Percentiles rank a stretch among this genome's conserved stretches.
These are phyloP conservation scores for Pichia eremophila DNA, from an alignment of 805 yeast species.

Conservation along the genomic window DNA sequence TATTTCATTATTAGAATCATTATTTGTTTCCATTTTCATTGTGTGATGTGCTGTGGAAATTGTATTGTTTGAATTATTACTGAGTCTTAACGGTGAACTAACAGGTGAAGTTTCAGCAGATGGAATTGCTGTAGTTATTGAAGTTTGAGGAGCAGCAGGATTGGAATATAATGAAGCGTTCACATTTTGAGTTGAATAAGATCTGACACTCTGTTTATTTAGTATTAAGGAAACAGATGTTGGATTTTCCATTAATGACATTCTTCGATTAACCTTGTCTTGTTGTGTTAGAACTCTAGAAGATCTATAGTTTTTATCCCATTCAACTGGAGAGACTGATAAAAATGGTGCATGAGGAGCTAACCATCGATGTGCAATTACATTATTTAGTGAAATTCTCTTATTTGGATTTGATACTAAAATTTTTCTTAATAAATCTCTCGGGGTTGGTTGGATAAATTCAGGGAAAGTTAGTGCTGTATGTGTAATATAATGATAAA, in stretches of 20 bases:
- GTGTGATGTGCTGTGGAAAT: background rate
- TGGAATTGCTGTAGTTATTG: constrained; percentile 29
- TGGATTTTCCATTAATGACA: constrained; percentile 36
- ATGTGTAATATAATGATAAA: constrained; percentile 84
- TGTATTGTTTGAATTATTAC: background rate
- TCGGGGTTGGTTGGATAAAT: constrained; percentile 78
- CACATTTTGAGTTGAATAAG: constrained; percentile 32
- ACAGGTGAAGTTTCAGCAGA: constrained; percentile 21
- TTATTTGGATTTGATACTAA: constrained; percentile 76
- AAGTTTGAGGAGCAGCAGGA: constrained; percentile 63
- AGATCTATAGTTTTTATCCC: constrained; percentile 61
- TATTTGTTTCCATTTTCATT: background rate
- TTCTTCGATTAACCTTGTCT: constrained; percentile 27
- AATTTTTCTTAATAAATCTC: constrained; percentile 80
- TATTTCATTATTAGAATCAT: background rate
- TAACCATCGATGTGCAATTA: constrained; percentile 82
- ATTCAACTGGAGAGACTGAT: constrained; percentile 77
- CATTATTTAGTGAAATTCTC: constrained; percentile 59
- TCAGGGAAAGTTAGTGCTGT: constrained; percentile 95
- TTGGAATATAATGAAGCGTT: constrained; percentile 33
- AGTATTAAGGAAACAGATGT: constrained; percentile 32
- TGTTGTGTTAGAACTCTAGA: constrained; percentile 20
- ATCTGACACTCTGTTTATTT: constrained; percentile 23
- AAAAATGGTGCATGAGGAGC: constrained; percentile 75
- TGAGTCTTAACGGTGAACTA: constrained; percentile 16